Base-by-base conservation (phyloP, 306 rosid species). In the Morella rubra region DNA sequence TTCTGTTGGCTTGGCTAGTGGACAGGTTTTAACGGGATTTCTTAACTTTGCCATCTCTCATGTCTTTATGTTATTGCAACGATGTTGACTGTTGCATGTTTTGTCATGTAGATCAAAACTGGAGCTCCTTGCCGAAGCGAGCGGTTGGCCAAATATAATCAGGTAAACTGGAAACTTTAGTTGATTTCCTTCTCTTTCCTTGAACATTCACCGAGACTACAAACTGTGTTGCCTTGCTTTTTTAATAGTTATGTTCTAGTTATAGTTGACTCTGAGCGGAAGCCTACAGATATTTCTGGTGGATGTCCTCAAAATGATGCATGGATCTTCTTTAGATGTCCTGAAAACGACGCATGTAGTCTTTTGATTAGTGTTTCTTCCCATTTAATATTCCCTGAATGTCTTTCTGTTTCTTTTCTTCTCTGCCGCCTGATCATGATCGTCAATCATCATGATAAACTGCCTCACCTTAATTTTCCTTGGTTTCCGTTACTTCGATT, bases 51-150 rank as follows among this genome's bases (percentile, higher is more conserved):
- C 67, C 41, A 13, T 72, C 49, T 16, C 44, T 76, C n/a, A 8
- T 76, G 22, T 22, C 4, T 19, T 69, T 14, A 73, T 75, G 60
- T 74, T 75, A 72, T 75, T 69, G 72, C 80, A 53, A 76, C 55
- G 53, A 78, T 66, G 72, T 60, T 82, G 71, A 88, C 55, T 13
- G 40, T 77, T 88, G 41, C 80, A 72, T 54, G 13, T 85, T 84
- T 72, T 76, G 53, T 81, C 73, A 49, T 77, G 50, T 77, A 96
- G 99, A 92, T 96, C 58, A 96, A 96, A 81, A 96, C 99, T 1
- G 97, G 99, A 67, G 98, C 99, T 71, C 98, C 97, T 66, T 96
- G 99, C 86, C 93, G 97, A 44, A 96, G 99, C 59, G 99, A 96
- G 85, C 91, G 99, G n/a, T 84, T 95, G 84, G 92, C 99, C n/a